phyloP scores from a whole-genome alignment of 305 asterid species.

The Fraxinus greggii region DNA sequence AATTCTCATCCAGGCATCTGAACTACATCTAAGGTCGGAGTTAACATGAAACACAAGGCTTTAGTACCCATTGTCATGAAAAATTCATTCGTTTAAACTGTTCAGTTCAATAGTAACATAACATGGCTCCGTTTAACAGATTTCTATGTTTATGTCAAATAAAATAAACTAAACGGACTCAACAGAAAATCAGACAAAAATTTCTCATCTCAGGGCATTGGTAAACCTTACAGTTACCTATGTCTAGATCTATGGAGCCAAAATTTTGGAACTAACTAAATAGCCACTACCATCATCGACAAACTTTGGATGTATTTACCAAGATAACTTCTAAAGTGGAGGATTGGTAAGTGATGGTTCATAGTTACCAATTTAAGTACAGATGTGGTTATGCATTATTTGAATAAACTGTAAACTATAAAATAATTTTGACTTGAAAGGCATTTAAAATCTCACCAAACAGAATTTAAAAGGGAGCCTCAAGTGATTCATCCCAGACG shows the following conservation, averaged over 20 bases:
- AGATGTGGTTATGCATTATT: background rate
- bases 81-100: background rate
- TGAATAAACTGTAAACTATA: background rate
- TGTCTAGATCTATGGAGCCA: background rate
- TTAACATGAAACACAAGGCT: background rate
- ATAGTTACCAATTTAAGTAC: background rate
- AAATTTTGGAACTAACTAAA: background rate
- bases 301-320: background rate
- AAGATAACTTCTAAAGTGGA: background rate
- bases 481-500: constrained; percentile 99
- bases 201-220: background rate
- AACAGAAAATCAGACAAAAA: background rate
- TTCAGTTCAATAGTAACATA: background rate
- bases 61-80: background rate
- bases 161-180: background rate
- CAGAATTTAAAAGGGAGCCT: constrained; percentile 84
- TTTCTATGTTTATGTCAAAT: background rate
- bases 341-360: background rate
- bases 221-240: background rate
- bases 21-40: background rate
- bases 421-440: constrained; percentile 4
- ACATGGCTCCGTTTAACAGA: background rate
- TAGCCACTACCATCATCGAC: background rate
- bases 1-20: constrained; percentile 14
- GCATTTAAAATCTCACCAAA: constrained; percentile 39